Base-by-base conservation (phyloP, 1,139 yeast species). In the Magnusiomyces fungicola region DNA sequence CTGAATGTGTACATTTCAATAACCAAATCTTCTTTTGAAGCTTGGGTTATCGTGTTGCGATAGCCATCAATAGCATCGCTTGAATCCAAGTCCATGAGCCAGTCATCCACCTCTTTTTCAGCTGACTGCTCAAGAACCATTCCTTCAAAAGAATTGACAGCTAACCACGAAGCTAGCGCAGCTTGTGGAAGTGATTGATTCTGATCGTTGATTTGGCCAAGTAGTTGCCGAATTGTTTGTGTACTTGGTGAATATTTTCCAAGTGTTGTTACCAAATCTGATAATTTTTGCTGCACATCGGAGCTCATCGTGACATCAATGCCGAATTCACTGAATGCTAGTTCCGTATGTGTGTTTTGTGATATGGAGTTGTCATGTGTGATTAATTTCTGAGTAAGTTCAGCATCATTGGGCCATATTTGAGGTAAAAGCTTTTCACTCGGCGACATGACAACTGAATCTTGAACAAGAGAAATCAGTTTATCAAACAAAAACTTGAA, bases 81-180 rank as follows among this genome's bases (percentile, higher is more conserved):
- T n/a, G n/a, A n/a, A n/a, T n/a, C n/a, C n/a, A n/a, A n/a, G n/a
- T 44, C 23, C 16, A 38, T 23, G n/a, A 54, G 37, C 40, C 53
- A 49, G 10, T 43, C 43, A 24, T 47, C 50, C 21, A 46, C 33
- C 25, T 48, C 54, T 29, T 43, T 24, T 10, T 42, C 47, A 18
- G 33, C 27, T n/a, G n/a, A 39, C 12, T 25, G 30, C 3, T 29
- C 43, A 25, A 22, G 2, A 6, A 48, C 44, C 24, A 51, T 24
- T 14, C 68, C 67, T 21, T 54, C 52, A 21, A 63, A 48, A 3
- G 61, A 34, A n/a, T 53, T 53, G 1, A 54, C 48, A 3, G 57
- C 55, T 43, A 61, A 51, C 69, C 69, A 66, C 3, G 45, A 23
- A 57, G 54, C 3, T 49, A 50, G 4, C 37, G 52, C 41, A 47